Evolutionary conservation across 192 early-diverging fungal genomes (phyloP).

Genomic region (Coemansia sp.): DNA sequence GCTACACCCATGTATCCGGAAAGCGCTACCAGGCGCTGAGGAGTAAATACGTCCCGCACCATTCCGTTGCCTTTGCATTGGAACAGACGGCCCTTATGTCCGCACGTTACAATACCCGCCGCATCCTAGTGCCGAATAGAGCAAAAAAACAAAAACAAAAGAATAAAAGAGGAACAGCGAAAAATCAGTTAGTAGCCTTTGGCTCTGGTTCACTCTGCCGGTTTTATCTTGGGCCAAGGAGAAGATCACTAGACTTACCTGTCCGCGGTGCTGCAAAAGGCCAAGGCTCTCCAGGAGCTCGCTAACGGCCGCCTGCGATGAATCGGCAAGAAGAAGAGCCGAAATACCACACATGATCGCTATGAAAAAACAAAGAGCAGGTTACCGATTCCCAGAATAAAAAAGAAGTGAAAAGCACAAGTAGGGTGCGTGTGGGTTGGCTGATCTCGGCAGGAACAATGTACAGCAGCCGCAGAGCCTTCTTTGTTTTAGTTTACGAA

Average conservation of each 20-base stretch:
- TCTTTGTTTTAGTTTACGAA: not conserved
- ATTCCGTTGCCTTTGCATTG: slow-evolving; percentile 99
- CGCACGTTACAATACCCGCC: slow-evolving; percentile 98
- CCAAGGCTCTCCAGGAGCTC: slow-evolving; percentile 95
- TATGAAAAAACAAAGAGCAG: not conserved
- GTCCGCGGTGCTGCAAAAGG: slow-evolving; percentile 96
- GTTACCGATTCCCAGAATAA: not conserved
- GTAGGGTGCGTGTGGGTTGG: not conserved
- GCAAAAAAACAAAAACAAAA: slow-evolving; percentile 1
- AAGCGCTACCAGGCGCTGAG: slow-evolving; percentile 72
- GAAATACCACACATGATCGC: slow-evolving; percentile 85
- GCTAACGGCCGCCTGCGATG: slow-evolving; percentile 67
- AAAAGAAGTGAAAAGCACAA: not conserved
- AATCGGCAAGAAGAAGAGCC: slow-evolving; percentile 80
- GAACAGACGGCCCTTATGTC: slow-evolving; percentile 91
- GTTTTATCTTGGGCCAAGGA: not conserved
- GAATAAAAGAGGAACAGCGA: not conserved
- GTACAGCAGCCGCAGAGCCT: not conserved
- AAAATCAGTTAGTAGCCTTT: not conserved
- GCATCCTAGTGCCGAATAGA: slow-evolving; percentile 75
- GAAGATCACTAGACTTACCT: slow-evolving; percentile 61
- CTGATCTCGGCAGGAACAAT: not conserved
- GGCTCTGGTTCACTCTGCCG: no score
- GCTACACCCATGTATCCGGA: slow-evolving; percentile 91
- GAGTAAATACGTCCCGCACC: slow-evolving; percentile 96